Conservation (phyloP, 352 stramenopile species). For the Pythium volutum region DNA sequence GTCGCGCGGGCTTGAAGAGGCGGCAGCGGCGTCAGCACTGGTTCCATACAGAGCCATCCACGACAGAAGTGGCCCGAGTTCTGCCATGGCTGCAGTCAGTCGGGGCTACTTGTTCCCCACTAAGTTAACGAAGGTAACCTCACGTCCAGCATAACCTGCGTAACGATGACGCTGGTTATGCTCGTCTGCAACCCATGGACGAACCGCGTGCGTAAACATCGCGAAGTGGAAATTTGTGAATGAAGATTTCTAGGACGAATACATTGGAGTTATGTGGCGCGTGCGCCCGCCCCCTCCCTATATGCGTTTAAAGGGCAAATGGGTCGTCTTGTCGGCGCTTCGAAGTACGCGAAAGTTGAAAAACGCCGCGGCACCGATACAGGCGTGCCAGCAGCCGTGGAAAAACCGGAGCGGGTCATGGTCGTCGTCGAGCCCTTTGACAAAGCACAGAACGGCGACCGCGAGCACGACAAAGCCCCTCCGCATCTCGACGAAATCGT, state of each 20-base stretch:
- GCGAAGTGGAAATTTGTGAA: neutral
- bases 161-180: too few species aligned
- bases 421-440: constrained; percentile 63
- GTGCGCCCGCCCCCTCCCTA: neutral
- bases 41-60: constrained; percentile 28
- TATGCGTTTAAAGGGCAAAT: constrained; percentile 20
- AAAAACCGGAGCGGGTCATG: constrained; percentile 78
- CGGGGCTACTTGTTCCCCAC: too few species aligned
- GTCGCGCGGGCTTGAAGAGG: neutral
- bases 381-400: constrained; percentile 79
- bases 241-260: neutral
- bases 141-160: neutral
- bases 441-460: constrained; percentile 54
- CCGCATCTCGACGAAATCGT: constrained; percentile 49
- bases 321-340: constrained; percentile 13
- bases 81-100: neutral
- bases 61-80: neutral
- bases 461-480: constrained; percentile 46
- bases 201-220: too few species aligned
- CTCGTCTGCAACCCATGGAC: too few species aligned
- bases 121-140: constrained; percentile 19
- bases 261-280: too few species aligned
- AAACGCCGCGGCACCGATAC: constrained; percentile 64
- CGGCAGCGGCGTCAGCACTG: neutral
- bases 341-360: constrained; percentile 70